A percentile compares a stretch with the other conserved stretches of the same genome.
phyloP scores from a whole-genome alignment of 2,329 filamentous ascomycete species.

The Colletotrichum theobromicola region DNA sequence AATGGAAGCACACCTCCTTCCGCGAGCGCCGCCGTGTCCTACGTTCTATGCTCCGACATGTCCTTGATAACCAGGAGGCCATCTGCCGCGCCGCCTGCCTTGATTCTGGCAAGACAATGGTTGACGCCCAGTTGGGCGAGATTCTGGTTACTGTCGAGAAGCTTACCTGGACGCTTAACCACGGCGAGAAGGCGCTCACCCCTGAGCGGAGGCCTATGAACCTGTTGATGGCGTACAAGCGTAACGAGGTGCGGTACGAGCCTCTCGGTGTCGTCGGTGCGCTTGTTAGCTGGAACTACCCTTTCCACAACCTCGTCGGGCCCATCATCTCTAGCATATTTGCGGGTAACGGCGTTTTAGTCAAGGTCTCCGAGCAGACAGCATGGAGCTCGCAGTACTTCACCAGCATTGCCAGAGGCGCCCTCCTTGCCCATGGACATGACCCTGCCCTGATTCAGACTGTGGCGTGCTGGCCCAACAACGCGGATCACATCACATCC shows the following conservation, averaged over 20 bases:
- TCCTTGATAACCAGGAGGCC: conserved; percentile 87
- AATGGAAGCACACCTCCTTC: conserved; percentile 83
- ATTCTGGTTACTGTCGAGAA: conserved; percentile 94
- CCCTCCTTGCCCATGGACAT: conserved; percentile 82
- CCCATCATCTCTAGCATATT: conserved; percentile 92
- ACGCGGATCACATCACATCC: conserved; percentile 81
- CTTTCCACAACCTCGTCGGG: conserved; percentile 93
- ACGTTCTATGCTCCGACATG: conserved; percentile 78
- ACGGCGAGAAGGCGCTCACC: conserved; percentile 82
- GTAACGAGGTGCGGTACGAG: conserved; percentile 88
- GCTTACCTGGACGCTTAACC: conserved; percentile 89
- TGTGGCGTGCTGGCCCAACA: conserved; percentile 85
- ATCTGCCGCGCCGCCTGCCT: conserved; percentile 87
- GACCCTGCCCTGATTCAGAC: conserved; percentile 83
- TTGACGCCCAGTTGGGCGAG: conserved; percentile 93
- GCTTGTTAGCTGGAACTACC: conserved; percentile 96
- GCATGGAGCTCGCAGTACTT: conserved; percentile 93
- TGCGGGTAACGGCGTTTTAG: conserved; percentile 86
- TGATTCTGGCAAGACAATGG: conserved; percentile 94
- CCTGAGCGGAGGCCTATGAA: conserved; percentile 82
- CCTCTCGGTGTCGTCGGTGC: conserved; percentile 92
- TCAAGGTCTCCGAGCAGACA: conserved; percentile 95
- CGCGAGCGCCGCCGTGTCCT: conserved; percentile 79
- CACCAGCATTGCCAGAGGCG: conserved; percentile 76
- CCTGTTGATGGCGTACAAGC: conserved; percentile 94